Percentiles rank a stretch among this genome's conserved stretches.
Conservation (phyloP, 2,329 filamentous ascomycete genomes). For the Venturia oleaginea region DNA sequence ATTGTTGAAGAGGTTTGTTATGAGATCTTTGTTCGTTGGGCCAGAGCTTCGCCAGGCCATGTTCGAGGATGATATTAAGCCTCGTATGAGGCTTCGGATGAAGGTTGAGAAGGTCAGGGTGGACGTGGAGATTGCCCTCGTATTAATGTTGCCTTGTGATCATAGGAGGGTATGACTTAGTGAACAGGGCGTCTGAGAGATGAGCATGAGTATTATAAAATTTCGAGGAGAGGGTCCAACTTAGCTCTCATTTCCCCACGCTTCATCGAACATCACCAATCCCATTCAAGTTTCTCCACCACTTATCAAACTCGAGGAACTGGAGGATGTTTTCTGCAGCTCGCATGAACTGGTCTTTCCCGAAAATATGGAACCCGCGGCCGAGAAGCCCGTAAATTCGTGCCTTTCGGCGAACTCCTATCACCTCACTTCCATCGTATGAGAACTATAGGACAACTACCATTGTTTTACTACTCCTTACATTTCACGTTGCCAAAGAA, state of each 20-base stretch:
- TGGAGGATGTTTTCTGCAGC: too few relatives aligned
- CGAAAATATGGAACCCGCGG: not conserved
- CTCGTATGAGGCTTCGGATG: conserved; percentile 3
- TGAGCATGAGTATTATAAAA: not conserved
- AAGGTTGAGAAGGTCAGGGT: conserved; percentile 2
- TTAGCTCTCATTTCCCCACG: not conserved
- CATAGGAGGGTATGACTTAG: not conserved
- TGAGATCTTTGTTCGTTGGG: conserved; percentile 60
- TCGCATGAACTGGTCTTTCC: not conserved
- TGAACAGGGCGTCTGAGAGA: not conserved
- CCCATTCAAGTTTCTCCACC: not conserved
- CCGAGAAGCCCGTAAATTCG: not conserved
- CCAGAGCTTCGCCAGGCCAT: conserved; percentile 94
- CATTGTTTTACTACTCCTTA: too few relatives aligned
- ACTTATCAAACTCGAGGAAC: not conserved
- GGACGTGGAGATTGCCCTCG: not conserved
- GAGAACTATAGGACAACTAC: not conserved
- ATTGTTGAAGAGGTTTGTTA: conserved; percentile 67
- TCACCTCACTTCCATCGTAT: not conserved
- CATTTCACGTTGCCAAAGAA: too few relatives aligned
- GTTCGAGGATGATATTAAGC: conserved; percentile 18
- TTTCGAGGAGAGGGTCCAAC: not conserved
- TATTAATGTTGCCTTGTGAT: not conserved
- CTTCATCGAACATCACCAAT: not conserved
- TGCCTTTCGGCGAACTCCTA: conserved; percentile 7